Conservation (phyloP, 305 asterid genomes). For the Withania somnifera region DNA sequence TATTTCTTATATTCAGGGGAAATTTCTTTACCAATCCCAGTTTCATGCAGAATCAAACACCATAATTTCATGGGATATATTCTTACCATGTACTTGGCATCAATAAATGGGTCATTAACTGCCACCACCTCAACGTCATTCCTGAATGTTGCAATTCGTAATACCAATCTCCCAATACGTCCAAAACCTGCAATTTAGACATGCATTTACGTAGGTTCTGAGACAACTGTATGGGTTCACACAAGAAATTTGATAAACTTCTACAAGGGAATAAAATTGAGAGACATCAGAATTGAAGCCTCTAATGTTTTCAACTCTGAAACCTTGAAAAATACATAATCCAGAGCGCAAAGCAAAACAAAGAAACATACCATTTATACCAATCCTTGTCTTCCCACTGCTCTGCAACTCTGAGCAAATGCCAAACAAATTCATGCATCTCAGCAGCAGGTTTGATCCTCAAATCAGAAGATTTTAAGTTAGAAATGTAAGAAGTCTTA, state of each 20-base stretch:
- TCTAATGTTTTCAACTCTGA: not conserved
- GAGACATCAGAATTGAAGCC: not conserved
- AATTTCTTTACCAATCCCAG: not conserved
- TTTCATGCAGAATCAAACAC: not conserved
- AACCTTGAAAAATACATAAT: not conserved
- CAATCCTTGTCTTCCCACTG: conserved; percentile 64
- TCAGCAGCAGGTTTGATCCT: conserved; percentile 14
- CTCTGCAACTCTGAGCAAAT: conserved; percentile 45
- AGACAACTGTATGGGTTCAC: not conserved
- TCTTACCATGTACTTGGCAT: conserved; percentile 89
- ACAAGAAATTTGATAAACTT: not conserved
- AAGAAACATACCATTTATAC: conserved; percentile 72
- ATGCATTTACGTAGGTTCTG: not conserved
- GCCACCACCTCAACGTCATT: conserved; percentile 96
- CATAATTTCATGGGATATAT: not conserved
- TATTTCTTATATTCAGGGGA: not conserved
- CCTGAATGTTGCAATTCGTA: conserved; percentile 80
- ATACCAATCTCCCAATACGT: conserved; percentile 85
- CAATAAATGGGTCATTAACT: conserved; percentile 93
- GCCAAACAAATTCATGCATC: conserved; percentile 8
- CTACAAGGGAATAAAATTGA: not conserved
- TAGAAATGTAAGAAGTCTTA: conserved; percentile 11
- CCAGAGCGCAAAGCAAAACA: not conserved
- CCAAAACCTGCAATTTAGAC: conserved; percentile 63
- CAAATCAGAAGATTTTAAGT: not conserved